Conservation (phyloP, 2,329 filamentous ascomycete genomes). For the Didymella pinodella region DNA sequence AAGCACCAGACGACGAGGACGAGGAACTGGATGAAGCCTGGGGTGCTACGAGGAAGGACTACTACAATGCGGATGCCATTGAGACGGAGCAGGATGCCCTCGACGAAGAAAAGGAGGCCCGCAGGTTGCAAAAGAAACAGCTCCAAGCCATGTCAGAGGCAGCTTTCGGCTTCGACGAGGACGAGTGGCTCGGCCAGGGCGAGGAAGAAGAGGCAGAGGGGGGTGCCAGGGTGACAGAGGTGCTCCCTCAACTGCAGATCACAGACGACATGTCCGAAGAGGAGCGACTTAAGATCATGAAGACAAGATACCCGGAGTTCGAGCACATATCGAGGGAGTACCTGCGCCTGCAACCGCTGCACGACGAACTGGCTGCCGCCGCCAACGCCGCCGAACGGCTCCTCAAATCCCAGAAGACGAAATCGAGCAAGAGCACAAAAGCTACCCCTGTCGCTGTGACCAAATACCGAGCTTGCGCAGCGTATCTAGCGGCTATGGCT, state of each 20-base stretch:
- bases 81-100: slow-evolving; percentile 77
- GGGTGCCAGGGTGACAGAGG: slow-evolving; percentile 76
- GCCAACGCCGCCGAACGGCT: slow-evolving; percentile 64
- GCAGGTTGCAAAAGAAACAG: slow-evolving; percentile 88
- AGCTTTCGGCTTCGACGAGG: slow-evolving; percentile 92
- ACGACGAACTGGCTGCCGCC: slow-evolving; percentile 66
- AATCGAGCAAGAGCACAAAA: slow-evolving; percentile 29
- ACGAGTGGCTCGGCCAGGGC: slow-evolving; percentile 74
- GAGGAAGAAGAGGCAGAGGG: slow-evolving; percentile 57
- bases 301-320: slow-evolving; percentile 88
- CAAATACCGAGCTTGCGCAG: slow-evolving; percentile 81
- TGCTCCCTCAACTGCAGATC: slow-evolving; percentile 84
- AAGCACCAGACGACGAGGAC: slow-evolving; percentile 61
- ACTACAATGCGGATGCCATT: slow-evolving; percentile 86
- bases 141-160: slow-evolving; percentile 86
- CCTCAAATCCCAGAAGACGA: slow-evolving; percentile 38
- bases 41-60: slow-evolving; percentile 87
- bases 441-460: slow-evolving; percentile 55
- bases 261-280: slow-evolving; percentile 78
- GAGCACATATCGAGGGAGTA: slow-evolving; percentile 85
- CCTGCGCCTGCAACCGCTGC: slow-evolving; percentile 68
- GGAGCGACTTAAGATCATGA: slow-evolving; percentile 78
- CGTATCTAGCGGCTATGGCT: slow-evolving; percentile 84
- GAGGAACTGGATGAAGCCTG: slow-evolving; percentile 74
- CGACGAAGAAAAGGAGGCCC: slow-evolving; percentile 91